Conservation (phyloP, 768 basidiomycete genomes). For the Boletus pseudopeckii region DNA sequence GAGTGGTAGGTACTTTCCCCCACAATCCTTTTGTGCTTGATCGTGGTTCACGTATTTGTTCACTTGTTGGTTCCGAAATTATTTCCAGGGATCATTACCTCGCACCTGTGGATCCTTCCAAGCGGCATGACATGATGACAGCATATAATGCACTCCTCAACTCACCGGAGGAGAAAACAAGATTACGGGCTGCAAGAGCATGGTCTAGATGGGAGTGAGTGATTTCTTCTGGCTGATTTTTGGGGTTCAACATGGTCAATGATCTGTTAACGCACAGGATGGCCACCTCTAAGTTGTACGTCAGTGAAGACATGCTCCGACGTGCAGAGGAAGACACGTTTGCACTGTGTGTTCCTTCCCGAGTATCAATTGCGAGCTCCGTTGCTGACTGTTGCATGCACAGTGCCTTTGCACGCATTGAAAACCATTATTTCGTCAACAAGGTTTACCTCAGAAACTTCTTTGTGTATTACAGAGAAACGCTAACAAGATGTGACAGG, state of each 20-base stretch:
- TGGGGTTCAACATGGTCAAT: neutral
- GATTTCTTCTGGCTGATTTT: neutral
- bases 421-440: slow-evolving; percentile 90
- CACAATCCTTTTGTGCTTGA: neutral
- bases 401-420: slow-evolving; percentile 84
- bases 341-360: slow-evolving; percentile 54
- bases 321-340: slow-evolving; percentile 71
- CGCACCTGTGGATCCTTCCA: slow-evolving; percentile 72
- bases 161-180: slow-evolving; percentile 61
- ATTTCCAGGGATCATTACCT: slow-evolving; percentile 74
- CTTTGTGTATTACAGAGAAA: neutral
- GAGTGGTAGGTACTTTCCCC: slow-evolving; percentile 58
- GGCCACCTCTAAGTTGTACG: slow-evolving; percentile 71
- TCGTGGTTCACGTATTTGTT: neutral
- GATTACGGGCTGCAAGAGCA: slow-evolving; percentile 70
- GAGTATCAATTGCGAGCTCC: slow-evolving; percentile 1
- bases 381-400: neutral
- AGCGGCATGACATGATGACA: slow-evolving; percentile 74
- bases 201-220: slow-evolving; percentile 92
- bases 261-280: slow-evolving; percentile 48
- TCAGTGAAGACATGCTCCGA: slow-evolving; percentile 65
- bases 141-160: slow-evolving; percentile 84
- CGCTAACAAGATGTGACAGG: slow-evolving; percentile 38
- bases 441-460: slow-evolving; percentile 40
- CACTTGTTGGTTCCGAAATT: neutral